Evolutionary conservation across 1,284 basidiomycete species (phyloP), one percentile per base, ranked within the genome.

Genomic region (Vanrija sp.): DNA sequence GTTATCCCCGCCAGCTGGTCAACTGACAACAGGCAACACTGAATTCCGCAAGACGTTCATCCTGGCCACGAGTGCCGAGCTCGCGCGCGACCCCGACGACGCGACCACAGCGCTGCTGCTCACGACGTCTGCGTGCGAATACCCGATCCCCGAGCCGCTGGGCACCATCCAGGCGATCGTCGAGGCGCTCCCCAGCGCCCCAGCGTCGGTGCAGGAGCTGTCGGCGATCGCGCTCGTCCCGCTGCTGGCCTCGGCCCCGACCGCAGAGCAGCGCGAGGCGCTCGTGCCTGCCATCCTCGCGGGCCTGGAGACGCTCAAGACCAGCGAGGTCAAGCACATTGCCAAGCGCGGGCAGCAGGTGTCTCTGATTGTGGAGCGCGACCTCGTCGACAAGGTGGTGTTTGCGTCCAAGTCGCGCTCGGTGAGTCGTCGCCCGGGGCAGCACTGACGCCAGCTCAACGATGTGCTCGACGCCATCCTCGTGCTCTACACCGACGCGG

Each of bases 121-220:
- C 25, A 53, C 59, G 2, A 60, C 62, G 1, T 50, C 48, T 1
- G 47, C 59, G 7, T 56, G 53, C 47, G 61, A 59, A 49, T 51
- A 54, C 36, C n/a, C 54, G 41, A 35, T 36, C 36, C 24, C 16
- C 5, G 41, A 45, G 9, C 36, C 46, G 0, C 20, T 45, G n/a
- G 18, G 27, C 7, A 24, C 15, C 24, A 27, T 41, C 2, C 18
- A 42, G 14, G 20, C 35, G 18, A 25, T 56, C 5, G 41, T 55
- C 20, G 12, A 46, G 3, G 41, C 51, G 36, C 31, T 61, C 10
- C 35, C 41, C n/a, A 18, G 6, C 22, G 18, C 31, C 3, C 15
- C 47, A 46, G 53, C 54, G 31, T 57, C 55, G 6, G 58, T 67
- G 2, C 65, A 66, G 51, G 67, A 69, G 37, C 45, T 67, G 4